Evolutionary conservation across 805 yeast genomes (phyloP), one percentile per base, ranked within the genome.

Genomic region (Yarrowia divulgata): DNA sequence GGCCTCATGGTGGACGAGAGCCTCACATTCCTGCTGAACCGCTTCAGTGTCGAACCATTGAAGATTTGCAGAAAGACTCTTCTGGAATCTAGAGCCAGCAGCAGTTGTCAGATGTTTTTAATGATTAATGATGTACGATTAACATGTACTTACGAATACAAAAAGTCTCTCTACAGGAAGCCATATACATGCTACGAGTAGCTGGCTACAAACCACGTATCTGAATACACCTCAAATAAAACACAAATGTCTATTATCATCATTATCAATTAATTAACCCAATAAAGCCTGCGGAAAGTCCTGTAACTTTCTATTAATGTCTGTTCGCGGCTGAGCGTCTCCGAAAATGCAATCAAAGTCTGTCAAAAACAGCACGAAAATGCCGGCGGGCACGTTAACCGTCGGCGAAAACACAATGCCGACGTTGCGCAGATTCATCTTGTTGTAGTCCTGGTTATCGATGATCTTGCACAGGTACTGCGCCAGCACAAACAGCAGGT

Each of bases 331-430:
- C 40, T 39, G 42, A 8, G 54, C 85, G 39, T 81, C 81, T 67
- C 86, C 87, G 74, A 89, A 90, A 10, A 90, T 83, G 73, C 86
- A 84, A 32, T 80, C 83, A 75, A 84, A 88, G 74, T 90, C 91
- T 52, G 84, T 84, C 69, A 90, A 81, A 67, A 90, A 83, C 14
- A 86, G 83, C 49, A 83, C 83, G 52, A 90, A 79, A 12, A 89
- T 82, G 67, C 85, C 87, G 16, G 87, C 81, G 0, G 93, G 86
- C 58, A 91, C 81, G 71, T 88, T 88, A 72, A 90, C 81, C 0
- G 97, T 90, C 2, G 96, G 95, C 6, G 91, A 90, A 75, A 90
- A 90, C 6, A 90, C 95, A 75, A 90, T 90, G 74, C 92, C 87
- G 68, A 87, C 73, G 74, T 95, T 94, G 72, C 90, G 83, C 70